Evolutionary conservation across 257 asterid genomes (phyloP), one percentile per base, ranked within the genome.

Genomic region (Fraxinus anomala): DNA sequence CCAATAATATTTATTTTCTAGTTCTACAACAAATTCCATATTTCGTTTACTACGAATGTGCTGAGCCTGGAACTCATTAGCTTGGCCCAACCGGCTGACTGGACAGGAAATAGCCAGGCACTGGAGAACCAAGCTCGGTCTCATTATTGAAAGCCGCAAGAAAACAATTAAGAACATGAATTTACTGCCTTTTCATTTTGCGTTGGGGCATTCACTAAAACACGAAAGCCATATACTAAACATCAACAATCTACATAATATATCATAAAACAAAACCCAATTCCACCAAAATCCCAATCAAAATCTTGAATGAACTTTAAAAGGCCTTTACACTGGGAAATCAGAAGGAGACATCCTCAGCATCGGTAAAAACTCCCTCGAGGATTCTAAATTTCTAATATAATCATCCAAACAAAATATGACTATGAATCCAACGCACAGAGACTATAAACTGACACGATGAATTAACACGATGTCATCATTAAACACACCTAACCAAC

Each of bases 351-450:
- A 21, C 73, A 47, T 75, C 73, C 37, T 56, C 66, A 23, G 6
- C 16, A 5, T 65, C 49, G 37, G 37, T 78, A 77, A 73, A 42
- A 68, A 76, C 70, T 51, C 76, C 68, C 23, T 39, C 79, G 30
- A 33, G 59, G 36, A 77, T 77, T 67, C 39, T 21, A 26, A 61
- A 65, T 33, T 47, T 2, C 51, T 68, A 6, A 47, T 6, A 59
- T 44, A 68, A 70, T 70, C 68, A 77, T 47, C 71, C 24, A 56
- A 56, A n/a, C 23, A 54, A 56, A n/a, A 56, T 56, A 56, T n/a
- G 28, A 51, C 30, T 59, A 23, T 3, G 33, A 56, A 19, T 6
- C 66, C 66, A 56, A 56, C 26, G 26, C 24, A 56, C 24, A n/a
- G 66, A 54, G 34, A 70, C 51, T 42, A 42, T 42, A 42, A 42